phyloP scores from a whole-genome alignment of 2,329 filamentous ascomycete species.

The Ceratocystiopsis brevicomis region DNA sequence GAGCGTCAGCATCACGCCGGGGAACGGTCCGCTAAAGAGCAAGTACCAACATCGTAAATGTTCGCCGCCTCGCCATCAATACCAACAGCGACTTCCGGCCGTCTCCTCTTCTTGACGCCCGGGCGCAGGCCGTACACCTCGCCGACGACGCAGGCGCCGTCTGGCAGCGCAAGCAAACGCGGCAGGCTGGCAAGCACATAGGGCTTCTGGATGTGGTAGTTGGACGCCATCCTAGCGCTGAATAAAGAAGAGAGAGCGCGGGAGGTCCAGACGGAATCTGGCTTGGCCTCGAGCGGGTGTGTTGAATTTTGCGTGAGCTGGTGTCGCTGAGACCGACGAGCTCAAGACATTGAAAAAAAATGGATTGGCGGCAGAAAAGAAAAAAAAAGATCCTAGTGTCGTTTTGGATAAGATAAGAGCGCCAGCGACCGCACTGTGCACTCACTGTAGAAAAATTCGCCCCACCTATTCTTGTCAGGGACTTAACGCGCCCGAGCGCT shows the following conservation, averaged over 20 bases:
- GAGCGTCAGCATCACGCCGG: conserved; percentile 2
- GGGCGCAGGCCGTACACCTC: conserved; percentile 40
- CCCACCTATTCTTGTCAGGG: too few relatives aligned
- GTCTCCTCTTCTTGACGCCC: conserved; percentile 40
- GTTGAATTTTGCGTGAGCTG: background rate
- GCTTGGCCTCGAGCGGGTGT: background rate
- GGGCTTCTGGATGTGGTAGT: conserved; percentile 44
- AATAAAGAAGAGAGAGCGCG: background rate
- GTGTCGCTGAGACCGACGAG: background rate
- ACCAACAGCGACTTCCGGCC: conserved; percentile 43
- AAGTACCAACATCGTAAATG: conserved; percentile 39
- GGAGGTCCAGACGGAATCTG: background rate
- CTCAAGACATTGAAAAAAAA: background rate
- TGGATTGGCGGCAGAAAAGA: background rate
- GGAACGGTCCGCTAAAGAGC: too few relatives aligned
- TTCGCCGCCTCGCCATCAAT: conserved; percentile 45
- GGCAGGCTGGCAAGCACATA: conserved; percentile 43
- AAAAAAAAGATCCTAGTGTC: conserved; percentile 5
- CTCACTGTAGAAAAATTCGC: background rate
- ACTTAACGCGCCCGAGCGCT: too few relatives aligned
- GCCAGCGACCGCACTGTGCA: background rate
- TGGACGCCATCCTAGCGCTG: conserved; percentile 29
- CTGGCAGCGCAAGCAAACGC: conserved; percentile 33
- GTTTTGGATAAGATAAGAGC: background rate
- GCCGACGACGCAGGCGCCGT: conserved; percentile 34